Percentiles rank a stretch among this genome's conserved stretches.
These are phyloP conservation scores for Aegilops speltoides DNA, from an alignment of 176 grass and related monocot genomes.

Conservation along the genomic window DNA sequence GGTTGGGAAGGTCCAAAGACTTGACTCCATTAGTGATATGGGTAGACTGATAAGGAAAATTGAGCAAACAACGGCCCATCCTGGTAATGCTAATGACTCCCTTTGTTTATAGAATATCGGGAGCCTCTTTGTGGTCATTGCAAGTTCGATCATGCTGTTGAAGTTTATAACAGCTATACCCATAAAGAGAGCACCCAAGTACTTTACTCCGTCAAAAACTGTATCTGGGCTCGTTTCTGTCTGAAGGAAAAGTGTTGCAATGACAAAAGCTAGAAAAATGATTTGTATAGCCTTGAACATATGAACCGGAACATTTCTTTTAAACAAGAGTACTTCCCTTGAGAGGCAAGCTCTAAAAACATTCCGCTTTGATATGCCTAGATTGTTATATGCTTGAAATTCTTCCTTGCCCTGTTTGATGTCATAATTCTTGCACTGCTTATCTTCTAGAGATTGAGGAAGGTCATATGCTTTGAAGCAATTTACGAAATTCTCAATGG, in stretches of 20 bases:
- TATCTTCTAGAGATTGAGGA: conserved; percentile 26
- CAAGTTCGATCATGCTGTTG: conserved; percentile 86
- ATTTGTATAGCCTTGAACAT: conserved; percentile 92
- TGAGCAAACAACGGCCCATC: conserved; percentile 79
- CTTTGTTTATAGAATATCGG: conserved; percentile 90
- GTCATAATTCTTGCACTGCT: conserved; percentile 13
- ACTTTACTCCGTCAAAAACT: conserved; percentile 64
- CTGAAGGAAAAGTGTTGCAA: conserved; percentile 67
- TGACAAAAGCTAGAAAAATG: conserved; percentile 62
- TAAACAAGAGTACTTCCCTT: conserved; percentile 71
- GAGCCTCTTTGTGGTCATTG: conserved; percentile 81
- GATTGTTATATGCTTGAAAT: conserved; percentile 29
- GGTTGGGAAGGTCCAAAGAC: conserved; percentile 74
- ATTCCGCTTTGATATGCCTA: conserved; percentile 55
- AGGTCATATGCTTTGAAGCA: conserved; percentile 43
- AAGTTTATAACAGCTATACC: conserved; percentile 52
- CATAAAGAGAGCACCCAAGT: conserved; percentile 67
- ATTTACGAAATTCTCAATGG: conserved; percentile 50
- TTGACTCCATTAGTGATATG: conserved; percentile 70
- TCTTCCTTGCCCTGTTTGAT: conserved; percentile 9
- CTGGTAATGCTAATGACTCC: conserved; percentile 11
- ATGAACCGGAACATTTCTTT: conserved; percentile 71
- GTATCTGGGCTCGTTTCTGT: conserved; percentile 62
- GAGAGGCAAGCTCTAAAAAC: conserved; percentile 83
- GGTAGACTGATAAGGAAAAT: conserved; percentile 68